Evolutionary conservation across 2,329 filamentous ascomycete species (phyloP), one percentile per base, ranked within the genome.

Genomic region (Fusarium protoensiforme): DNA sequence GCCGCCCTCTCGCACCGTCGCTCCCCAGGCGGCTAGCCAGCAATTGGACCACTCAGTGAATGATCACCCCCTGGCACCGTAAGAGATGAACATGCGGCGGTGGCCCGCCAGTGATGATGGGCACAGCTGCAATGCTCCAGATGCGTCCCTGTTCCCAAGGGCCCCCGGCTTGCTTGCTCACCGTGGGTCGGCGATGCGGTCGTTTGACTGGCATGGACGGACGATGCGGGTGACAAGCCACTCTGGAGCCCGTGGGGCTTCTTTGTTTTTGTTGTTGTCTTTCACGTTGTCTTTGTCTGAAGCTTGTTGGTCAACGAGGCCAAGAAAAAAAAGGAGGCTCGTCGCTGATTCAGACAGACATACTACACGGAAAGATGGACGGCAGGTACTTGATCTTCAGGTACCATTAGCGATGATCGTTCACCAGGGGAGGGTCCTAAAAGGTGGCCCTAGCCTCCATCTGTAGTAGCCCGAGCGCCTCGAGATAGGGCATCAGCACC

Each of bases 371-470:
- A n/a, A 18, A 29, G 16, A 48, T 6, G 5, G n/a, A 18, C 29
- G 33, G 61, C 22, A 62, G 68, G 56, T 65, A 71, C 71, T 48
- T 74, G 71, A 72, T 72, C 61, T 68, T 41, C 68, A 72, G 61
- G 68, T 71, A 73, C 64, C 54, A 51, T 22, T n/a, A 38, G 35
- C 36, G 46, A 18, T 54, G 71, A 73, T 74, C 71, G 24, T 51
- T 38, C 11, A 63, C 61, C 27, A 53, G 48, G 10, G 43, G 58
- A 22, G 31, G 27, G 20, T 18, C 38, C 20, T 35, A 43, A 36
- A 48, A 14, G 9, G n/a, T 20, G 24, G 60, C 14, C 58, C 60
- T 63, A 63, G 60, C 46, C 60, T 51, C 11, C 18, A 56, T 63
- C 35, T 56, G 60, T 63, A 41, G 46, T 63, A 63, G 60, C 46